Evolutionary conservation across 2,329 filamentous ascomycete genomes (phyloP).

Genomic region (Rhynchosporium graminicola): DNA sequence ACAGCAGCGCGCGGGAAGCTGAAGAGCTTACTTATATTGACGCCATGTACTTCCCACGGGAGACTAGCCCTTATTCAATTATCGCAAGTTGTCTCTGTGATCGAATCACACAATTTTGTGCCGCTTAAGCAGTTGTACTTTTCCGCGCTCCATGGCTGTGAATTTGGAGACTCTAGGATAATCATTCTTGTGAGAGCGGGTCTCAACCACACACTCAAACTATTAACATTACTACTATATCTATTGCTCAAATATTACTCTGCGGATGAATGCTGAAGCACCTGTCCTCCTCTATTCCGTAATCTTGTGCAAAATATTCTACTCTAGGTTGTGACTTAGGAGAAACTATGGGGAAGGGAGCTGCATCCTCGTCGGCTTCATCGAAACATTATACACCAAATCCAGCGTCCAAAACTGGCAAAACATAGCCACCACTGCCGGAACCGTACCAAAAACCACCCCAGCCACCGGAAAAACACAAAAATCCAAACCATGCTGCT

Average conservation of each 20-base stretch:
- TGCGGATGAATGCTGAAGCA: neutral
- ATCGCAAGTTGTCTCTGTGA: neutral
- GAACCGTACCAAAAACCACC: conserved; percentile 67
- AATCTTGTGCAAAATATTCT: neutral
- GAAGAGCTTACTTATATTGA: neutral
- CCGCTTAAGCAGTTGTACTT: neutral
- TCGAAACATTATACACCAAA: conserved; percentile 70
- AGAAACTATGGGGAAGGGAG: conserved; percentile 1
- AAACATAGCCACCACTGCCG: conserved; percentile 66
- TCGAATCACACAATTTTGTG: neutral
- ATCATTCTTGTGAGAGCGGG: neutral
- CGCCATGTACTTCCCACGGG: neutral
- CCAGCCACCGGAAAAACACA: conserved; percentile 66
- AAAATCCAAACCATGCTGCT: conserved; percentile 62
- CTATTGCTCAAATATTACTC: neutral
- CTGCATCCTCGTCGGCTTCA: conserved; percentile 51
- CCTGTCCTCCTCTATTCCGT: neutral
- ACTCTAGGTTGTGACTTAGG: conserved; percentile 41
- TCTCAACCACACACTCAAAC: neutral
- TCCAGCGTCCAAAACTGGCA: conserved; percentile 71
- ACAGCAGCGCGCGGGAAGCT: neutral
- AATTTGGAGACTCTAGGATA: too few species aligned
- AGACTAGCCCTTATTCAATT: neutral
- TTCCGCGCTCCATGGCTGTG: too few species aligned
- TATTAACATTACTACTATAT: neutral